A percentile compares a stretch with the other conserved stretches of the same genome.
Conservation (phyloP, 768 basidiomycete species). For the Collybia mongolica region DNA sequence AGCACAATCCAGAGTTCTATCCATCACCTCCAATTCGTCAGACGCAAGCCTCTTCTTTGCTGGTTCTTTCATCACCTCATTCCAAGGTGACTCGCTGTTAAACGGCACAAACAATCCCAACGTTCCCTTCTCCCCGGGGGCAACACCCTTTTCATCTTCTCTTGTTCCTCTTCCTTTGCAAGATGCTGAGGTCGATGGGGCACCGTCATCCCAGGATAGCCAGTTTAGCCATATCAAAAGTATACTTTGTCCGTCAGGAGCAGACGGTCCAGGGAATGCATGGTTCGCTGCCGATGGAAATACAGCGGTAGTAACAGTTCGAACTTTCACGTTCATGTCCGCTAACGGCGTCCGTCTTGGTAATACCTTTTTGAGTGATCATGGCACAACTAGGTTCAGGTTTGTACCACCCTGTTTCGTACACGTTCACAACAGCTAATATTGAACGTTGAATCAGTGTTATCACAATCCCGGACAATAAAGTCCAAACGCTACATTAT, state of each 20-base stretch:
- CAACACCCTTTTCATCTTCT: slow-evolving; percentile 86
- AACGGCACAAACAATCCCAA: slow-evolving; percentile 82
- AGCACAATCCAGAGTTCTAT: slow-evolving; percentile 61
- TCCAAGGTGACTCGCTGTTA: slow-evolving; percentile 48
- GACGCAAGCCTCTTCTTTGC: slow-evolving; percentile 79
- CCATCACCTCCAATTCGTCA: slow-evolving; percentile 75
- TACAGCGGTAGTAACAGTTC: slow-evolving; percentile 71
- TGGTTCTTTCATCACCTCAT: slow-evolving; percentile 83
- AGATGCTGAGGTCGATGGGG: slow-evolving; percentile 53
- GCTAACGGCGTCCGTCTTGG: slow-evolving; percentile 85
- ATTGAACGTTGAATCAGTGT: slow-evolving; percentile 46
- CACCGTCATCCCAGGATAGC: slow-evolving; percentile 59
- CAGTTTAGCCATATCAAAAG: slow-evolving; percentile 63
- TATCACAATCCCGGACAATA: slow-evolving; percentile 88
- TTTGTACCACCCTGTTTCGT: slow-evolving; percentile 31
- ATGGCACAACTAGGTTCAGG: slow-evolving; percentile 90
- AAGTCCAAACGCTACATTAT: slow-evolving; percentile 72
- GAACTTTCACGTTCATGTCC: slow-evolving; percentile 70
- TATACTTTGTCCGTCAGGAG: slow-evolving; percentile 85
- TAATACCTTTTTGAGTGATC: slow-evolving; percentile 81
- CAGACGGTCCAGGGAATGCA: slow-evolving; percentile 73
- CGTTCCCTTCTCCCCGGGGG: slow-evolving; percentile 77
- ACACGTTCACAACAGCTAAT: not conserved
- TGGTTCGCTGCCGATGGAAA: slow-evolving; percentile 83
- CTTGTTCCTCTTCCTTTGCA: slow-evolving; percentile 78